phyloP scores from a whole-genome alignment of 768 basidiomycete genomes.

The Lactarius vividus region DNA sequence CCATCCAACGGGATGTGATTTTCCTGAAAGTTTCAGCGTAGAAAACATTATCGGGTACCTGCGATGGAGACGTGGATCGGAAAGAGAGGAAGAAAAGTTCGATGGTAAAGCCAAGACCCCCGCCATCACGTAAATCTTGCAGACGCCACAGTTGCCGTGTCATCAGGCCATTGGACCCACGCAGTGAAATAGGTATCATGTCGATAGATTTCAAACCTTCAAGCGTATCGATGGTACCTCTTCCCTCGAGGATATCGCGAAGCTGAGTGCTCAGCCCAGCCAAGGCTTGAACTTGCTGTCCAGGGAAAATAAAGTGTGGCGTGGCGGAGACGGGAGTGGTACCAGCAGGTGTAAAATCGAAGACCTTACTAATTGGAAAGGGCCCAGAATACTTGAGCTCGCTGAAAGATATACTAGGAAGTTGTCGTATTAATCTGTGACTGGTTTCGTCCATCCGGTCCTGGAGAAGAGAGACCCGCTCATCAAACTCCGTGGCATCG shows the following conservation, averaged over 20 bases:
- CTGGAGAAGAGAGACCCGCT: constrained; percentile 5
- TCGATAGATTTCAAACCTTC: not conserved
- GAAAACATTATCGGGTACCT: not conserved
- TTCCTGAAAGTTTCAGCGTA: not conserved
- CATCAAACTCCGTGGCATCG: not conserved
- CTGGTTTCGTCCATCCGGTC: not conserved
- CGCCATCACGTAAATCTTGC: constrained; percentile 3
- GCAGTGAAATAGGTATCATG: not conserved
- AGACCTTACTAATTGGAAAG: no score
- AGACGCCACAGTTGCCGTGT: constrained; percentile 14
- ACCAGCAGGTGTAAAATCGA: no score
- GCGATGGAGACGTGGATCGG: not conserved
- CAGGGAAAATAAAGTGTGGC: no score
- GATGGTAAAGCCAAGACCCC: constrained; percentile 3
- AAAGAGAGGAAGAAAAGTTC: constrained; percentile 15
- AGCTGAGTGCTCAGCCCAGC: not conserved
- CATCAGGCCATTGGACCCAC: not conserved
- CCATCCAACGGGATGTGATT: not conserved
- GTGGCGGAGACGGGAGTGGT: no score
- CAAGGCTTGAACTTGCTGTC: not conserved
- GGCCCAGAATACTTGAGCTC: no score
- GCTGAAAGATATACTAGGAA: not conserved
- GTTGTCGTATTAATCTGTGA: constrained; percentile 3
- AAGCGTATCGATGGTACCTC: not conserved
- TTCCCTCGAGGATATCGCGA: not conserved